Base-by-base conservation (phyloP, 1,284 basidiomycete species). In the Ceratobasidium sp. region DNA sequence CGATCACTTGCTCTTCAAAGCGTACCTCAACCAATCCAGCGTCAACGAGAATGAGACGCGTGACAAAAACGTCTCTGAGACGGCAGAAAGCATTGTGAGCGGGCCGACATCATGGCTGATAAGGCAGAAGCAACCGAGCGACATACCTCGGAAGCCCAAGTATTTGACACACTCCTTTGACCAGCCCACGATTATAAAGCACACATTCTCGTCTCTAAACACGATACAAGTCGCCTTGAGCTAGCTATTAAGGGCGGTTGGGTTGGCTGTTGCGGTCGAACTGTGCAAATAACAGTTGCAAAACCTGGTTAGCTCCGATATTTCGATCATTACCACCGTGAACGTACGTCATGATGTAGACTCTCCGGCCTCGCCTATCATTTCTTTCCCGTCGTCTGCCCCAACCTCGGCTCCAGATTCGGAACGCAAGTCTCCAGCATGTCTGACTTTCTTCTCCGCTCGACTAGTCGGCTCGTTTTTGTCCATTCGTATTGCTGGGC, bases 111-210 rank as follows among this genome's bases (percentile, higher is more conserved):
- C 7, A 28, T n/a, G 62, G 42, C 20, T n/a, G 23, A 56, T 15
- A 15, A 38, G 6, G 20, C 15, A n/a, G 38, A 50, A 52, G 52
- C 9, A 56, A n/a, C 5, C n/a, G n/a, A 28, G 20, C 12, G 23
- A 61, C 84, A 62, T 80, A 87, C 90, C 90, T 88, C 91, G 90
- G 85, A 90, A 91, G 17, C 90, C 90, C 88, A 90, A 93, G 84
- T 95, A 95, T 83, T 96, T 95, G 85, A 96, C 94, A 46, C 96
- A 84, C 82, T 96, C 94, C 81, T 96, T 96, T 80, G 90, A 87
- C 59, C 93, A 84, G 81, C 93, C 92, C 0, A 93, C 89, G 69
- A 93, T 90, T 65, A 85, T 88, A 80, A 88, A 91, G 80, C 85
- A 91, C 0, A 93, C 94, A 1, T 94, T 90, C 2, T 84, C 80